Base-by-base conservation (phyloP, 441 rosid genomes). In the Arabidopsis lyrata region DNA sequence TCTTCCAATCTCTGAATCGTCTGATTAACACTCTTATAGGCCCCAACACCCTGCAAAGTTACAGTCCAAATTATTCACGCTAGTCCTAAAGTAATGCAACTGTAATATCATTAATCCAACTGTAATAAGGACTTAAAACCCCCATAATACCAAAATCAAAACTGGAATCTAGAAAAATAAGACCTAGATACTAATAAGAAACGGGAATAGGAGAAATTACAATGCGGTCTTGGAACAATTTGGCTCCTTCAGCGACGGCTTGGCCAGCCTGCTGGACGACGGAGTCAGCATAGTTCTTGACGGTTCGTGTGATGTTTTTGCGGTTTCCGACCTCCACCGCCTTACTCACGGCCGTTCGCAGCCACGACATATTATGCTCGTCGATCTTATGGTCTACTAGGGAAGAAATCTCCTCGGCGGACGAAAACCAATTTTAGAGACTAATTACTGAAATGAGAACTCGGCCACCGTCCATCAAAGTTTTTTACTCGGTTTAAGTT, bases 251-350 rank as follows among this genome's bases (percentile, higher is more conserved):
- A 11, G 92, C 91, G 49, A 95, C 97, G 72, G 98, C 97, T 76
- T 92, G 98, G 15, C 98, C 98, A 18, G 99, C 98, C 13, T 92
- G 98, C 18, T 95, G 97, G 66, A 91, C 98, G 79, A 95, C 95
- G 79, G 95, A 67, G 85, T 95, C 97, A 32, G 99, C 96, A 54
- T 91, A 93, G 88, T 84, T 93, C 84, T 77, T 87, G 76, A 95
- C 91, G 70, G 90, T 85, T 70, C 85, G 95, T 3, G 98, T 91
- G 73, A 95, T 88, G 67, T 92, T 92, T 82, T 88, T 95, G 74
- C 88, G 91, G 88, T 90, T 91, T 22, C 99, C 99, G 4, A 76
- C 98, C 86, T 92, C 98, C 78, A 92, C 98, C 36, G 99, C 98
- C 74, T 86, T 95, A 84, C 44, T 95, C 78, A 95, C 85, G 41